Evolutionary conservation across 371 early-diverging fungal genomes (phyloP), one percentile per base, ranked within the genome.

Genomic region (Mortierella sp.): DNA sequence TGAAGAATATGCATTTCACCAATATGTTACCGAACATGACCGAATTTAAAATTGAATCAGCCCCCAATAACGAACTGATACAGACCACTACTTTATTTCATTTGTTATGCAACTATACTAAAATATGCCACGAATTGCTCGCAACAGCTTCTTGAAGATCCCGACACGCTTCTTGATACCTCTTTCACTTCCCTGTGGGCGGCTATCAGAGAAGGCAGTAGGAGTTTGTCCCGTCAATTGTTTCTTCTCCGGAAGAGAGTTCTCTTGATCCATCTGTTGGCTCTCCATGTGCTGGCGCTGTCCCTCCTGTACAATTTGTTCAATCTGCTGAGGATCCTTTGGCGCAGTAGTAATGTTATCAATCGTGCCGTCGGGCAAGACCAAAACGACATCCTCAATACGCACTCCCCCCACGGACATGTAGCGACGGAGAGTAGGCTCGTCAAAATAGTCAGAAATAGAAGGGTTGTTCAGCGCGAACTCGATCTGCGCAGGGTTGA

Each of bases 361-460:
- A 13, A 73, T 67, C 64, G 83, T 66, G 19, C 93, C 93, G 45
- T 90, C 85, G 13, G 92, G 92, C 34, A 54, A 28, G 12, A 94
- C 87, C 34, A 93, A 83, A 31, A 97, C 92, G 62, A 93, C 93
- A 68, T 96, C 96, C 77, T 97, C 97, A 59, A 97, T 96, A 71
- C 97, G 90, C 43, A 97, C 96, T 68, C 97, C 97, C 53, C 97
- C 97, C 12, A 96, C 95, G 22, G 85, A 59, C 76, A 88, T 88
- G 85, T 93, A 96, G 47, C 87, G 85, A 66, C 86, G 82, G 28
- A 96, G 80, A 4, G 83, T 84, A 2, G 88, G 90, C 63, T 89
- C 83, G 76, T 95, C 88, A 55, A 97, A 80, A 66, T 84, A 93
- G 66, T 87, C 64, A 49, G 88, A 84, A 10, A 88, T 72, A 5